phyloP scores from a whole-genome alignment of 2,329 filamentous ascomycete genomes.

The Neonectria neomacrospora region DNA sequence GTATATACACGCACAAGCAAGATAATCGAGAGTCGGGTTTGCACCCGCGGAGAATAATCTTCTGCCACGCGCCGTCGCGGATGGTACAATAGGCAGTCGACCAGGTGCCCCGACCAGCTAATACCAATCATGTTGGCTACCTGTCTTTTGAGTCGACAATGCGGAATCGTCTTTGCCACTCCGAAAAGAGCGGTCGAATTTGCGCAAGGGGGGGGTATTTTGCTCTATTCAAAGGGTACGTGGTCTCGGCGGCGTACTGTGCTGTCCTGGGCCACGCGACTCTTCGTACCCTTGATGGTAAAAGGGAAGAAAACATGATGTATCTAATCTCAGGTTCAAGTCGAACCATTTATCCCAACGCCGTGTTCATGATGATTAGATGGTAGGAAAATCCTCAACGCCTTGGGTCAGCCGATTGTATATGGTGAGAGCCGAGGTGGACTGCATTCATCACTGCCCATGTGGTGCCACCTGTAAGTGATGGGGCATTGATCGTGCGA shows the following conservation, averaged over 20 bases:
- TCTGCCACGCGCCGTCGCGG: constrained; percentile 36
- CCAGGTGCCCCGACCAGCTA: constrained; percentile 19
- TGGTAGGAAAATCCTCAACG: constrained; percentile 15
- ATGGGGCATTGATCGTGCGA: constrained; percentile 41
- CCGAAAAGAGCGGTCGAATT: constrained; percentile 24
- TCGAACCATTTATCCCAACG: constrained; percentile 27
- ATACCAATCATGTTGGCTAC: constrained; percentile 23
- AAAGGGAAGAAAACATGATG: constrained; percentile 4
- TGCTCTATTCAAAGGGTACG: constrained; percentile 26
- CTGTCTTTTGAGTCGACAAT: constrained; percentile 23
- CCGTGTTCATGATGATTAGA: constrained; percentile 28
- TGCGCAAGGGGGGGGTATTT: constrained; percentile 28
- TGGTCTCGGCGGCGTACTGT: constrained; percentile 7
- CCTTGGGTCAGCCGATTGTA: constrained; percentile 11
- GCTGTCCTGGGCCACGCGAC: constrained; percentile 7
- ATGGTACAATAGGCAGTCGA: constrained; percentile 36
- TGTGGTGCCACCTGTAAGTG: constrained; percentile 40
- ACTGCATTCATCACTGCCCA: constrained; percentile 26
- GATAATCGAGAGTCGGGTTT: constrained; percentile 36
- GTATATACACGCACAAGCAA: constrained; percentile 38
- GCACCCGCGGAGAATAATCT: constrained; percentile 37
- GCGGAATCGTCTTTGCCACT: constrained; percentile 22
- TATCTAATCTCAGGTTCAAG: constrained; percentile 7
- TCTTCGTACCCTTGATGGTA: constrained; percentile 21
- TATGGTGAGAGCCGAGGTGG: constrained; percentile 5